Evolutionary conservation across 371 early-diverging fungal species (phyloP), one percentile per base, ranked within the genome.

Genomic region (Cokeromyces recurvatus): DNA sequence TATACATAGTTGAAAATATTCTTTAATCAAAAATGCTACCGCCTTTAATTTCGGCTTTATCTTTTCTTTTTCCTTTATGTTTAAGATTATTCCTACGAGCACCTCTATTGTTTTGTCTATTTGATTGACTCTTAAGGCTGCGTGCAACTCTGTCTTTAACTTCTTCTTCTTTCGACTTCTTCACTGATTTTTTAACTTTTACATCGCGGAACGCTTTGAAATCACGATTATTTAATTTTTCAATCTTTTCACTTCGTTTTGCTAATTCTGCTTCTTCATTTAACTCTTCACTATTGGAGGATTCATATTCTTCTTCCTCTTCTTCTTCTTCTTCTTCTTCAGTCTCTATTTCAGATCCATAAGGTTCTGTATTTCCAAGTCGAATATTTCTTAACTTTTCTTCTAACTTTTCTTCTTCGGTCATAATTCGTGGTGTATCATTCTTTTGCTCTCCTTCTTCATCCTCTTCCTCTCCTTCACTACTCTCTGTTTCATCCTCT

Each of bases 81-180:
- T 84, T 84, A 19, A 55, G 61, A 38, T 76, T 71, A 51, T 56
- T 56, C 1, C 51, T 31, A 22, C 59, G 49, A 9, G 49, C 35
- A 20, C 78, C 80, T 32, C 68, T 64, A 16, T 60, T 56, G 5
- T 62, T 57, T 40, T 57, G 59, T n/a, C 48, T 56, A 32, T 60
- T 65, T 2, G 46, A 48, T 47, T 74, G 55, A 14, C 65, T 62
- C 24, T 59, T 54, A n/a, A 82, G 51, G n/a, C 68, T 49, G 44
- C 63, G 54, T 2, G 82, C 65, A 2, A 82, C 85, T 45, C 74
- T 78, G n/a, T 74, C 70, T 54, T 81, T 81, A 47, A 82, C 77
- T 2, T 62, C 71, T 20, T 68, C 69, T 20, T 75, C 70, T 11
- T 25, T 2, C n/a, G 51, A 32, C 15, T 55, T 70, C 53, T 58